Conservation (phyloP, 495 filamentous ascomycete species). For the Daldinia loculata region DNA sequence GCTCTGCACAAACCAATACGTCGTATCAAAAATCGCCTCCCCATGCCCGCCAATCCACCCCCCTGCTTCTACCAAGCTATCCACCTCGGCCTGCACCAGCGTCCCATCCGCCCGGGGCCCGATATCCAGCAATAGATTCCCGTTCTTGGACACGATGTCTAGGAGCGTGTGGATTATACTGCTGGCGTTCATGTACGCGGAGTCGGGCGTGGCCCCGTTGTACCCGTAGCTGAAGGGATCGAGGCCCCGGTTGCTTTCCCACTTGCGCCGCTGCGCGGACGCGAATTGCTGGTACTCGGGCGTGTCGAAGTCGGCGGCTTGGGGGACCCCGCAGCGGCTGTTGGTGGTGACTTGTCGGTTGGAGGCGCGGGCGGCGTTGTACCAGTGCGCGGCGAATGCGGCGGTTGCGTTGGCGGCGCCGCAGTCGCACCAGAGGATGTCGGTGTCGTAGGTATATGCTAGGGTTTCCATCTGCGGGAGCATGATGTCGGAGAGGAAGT, state of each 20-base stretch:
- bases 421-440: constrained; percentile 68
- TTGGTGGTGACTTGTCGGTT: constrained; percentile 61
- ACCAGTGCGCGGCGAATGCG: constrained; percentile 59
- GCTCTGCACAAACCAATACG: constrained; percentile 64
- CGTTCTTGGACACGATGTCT: constrained; percentile 65
- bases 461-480: constrained; percentile 62
- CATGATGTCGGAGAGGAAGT: constrained; percentile 61
- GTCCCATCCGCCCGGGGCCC: constrained; percentile 63
- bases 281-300: constrained; percentile 60
- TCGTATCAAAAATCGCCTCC: constrained; percentile 65
- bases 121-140: constrained; percentile 64
- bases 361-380: constrained; percentile 49
- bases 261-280: constrained; percentile 61
- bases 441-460: constrained; percentile 55
- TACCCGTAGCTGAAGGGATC: constrained; percentile 66
- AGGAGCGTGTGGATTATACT: constrained; percentile 56
- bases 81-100: constrained; percentile 58
- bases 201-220: constrained; percentile 59
- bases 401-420: constrained; percentile 61
- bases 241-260: constrained; percentile 65
- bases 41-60: constrained; percentile 60
- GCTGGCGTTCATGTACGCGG: constrained; percentile 61
- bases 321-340: constrained; percentile 59
- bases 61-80: constrained; percentile 58
- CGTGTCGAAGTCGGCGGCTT: constrained; percentile 59